Evolutionary conservation across 768 basidiomycete species (phyloP), one percentile per base, ranked within the genome.

Genomic region (Cystobasidium tubakii): DNA sequence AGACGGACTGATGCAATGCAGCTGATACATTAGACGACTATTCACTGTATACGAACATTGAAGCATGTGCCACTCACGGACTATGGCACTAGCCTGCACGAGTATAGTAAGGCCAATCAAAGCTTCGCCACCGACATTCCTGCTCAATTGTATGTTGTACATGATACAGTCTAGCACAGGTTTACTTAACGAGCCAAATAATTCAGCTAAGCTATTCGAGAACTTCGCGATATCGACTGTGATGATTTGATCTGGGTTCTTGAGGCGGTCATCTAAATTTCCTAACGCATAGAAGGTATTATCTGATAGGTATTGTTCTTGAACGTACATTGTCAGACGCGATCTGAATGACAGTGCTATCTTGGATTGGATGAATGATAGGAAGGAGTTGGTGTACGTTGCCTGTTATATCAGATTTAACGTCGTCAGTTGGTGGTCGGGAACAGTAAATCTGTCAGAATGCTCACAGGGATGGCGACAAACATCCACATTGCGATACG

Each of bases 171-270:
- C 95, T 43, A 96, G 85, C 19, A 89, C 84, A 7, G 95, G 95
- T 82, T 98, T 98, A 31, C 93, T 93, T 44, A 97, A 82, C 80
- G 97, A 97, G 39, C 88, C 86, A 81, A 97, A 98, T 42, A 98
- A 93, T 21, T 91, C 91, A 15, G 95, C 92, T 6, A 98, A 85
- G 79, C 91, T 89, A 3, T 85, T 86, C 17, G 91, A 91, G 82
- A 96, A 98, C 66, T 89, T 89, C 80, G 94, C 91, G 62, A 97
- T 92, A 81, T 98, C 95, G 73, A 94, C 88, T 1, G 92, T 95
- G 66, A 96, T 90, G 89, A 93, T 92, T 89, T 96, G 92, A 80
- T 97, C 93, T 19, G 91, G 89, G 77, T 97, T 96, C 84, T 92
- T 92, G 63, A 97, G 92, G 63, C 95, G 85, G 80, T 97, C 95